These are phyloP conservation scores for Neurospora sp. DNA, from an alignment of 495 filamentous ascomycete genomes.

Conservation along the genomic window DNA sequence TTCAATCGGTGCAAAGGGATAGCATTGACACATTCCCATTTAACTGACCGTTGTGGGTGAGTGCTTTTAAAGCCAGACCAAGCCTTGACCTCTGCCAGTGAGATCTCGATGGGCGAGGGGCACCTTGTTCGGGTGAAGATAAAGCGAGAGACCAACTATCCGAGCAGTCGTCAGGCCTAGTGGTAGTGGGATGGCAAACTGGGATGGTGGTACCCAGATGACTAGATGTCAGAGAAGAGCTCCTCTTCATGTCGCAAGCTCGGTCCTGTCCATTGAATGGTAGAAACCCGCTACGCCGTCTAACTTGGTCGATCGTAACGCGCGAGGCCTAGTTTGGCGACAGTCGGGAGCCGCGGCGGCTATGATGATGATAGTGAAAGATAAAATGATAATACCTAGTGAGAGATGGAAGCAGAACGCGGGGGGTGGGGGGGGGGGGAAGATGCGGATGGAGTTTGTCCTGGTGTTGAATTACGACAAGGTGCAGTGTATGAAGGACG, in stretches of 20 bases:
- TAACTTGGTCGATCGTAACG: background rate
- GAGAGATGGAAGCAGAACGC: background rate
- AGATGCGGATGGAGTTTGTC: background rate
- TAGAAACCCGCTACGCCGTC: background rate
- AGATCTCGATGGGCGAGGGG: conserved; percentile 21
- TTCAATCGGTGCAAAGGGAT: background rate
- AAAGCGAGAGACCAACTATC: background rate
- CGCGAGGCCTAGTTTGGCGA: background rate
- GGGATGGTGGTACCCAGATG: conserved; percentile 3
- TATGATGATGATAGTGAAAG: background rate
- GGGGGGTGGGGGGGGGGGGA: background rate
- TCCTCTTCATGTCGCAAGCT: conserved; percentile 18
- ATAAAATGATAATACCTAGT: background rate
- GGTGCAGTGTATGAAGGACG: background rate
- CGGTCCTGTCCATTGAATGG: conserved; percentile 11
- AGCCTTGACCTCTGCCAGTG: conserved; percentile 33
- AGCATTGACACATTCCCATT: background rate
- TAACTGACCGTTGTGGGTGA: conserved; percentile 34
- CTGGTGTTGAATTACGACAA: background rate
- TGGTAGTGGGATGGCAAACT: conserved; percentile 1
- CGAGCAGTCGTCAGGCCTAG: background rate
- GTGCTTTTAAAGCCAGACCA: conserved; percentile 32
- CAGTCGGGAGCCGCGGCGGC: background rate
- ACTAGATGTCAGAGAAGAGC: conserved; percentile 6
- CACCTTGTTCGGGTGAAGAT: background rate